Evolutionary conservation across 176 grass and related monocot genomes (phyloP), one percentile per base, ranked within the genome.

Genomic region (Puccinellia tenuiflora): DNA sequence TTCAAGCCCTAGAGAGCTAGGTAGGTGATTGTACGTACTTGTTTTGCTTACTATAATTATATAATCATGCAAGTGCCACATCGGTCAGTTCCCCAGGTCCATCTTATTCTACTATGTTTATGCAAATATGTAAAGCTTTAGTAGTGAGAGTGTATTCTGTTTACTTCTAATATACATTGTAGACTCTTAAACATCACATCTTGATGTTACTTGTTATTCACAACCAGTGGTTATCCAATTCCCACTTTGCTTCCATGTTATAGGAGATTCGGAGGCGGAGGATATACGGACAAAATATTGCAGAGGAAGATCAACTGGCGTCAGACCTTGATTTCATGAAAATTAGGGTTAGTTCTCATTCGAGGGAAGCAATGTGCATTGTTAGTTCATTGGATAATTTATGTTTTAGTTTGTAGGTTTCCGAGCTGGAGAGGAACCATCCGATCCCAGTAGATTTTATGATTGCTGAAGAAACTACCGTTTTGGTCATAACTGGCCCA

Each of bases 401-500:
- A 77, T 77, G 34, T 7, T 63, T 46, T 35, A 68, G 22, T 84
- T 78, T 87, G 16, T 31, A 94, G 92, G 81, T 94, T 89, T 89
- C 77, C 50, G 71, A 91, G 64, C 71, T 94, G 54, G 92, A 91
- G 83, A 91, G 85, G 39, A 77, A 65, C 16, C 73, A 57, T 50
- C 92, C 89, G 40, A 71, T 91, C 30, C 92, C 92, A 75, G 89
- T 94, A 45, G 89, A 94, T 85, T 94, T 94, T 85, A 87, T 87
- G 84, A 66, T 94, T 80, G 79, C 92, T 72, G 81, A 87, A 81
- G 90, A 87, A 87, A 94, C 89, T 83, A 78, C 81, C 57, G 89
- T 94, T 31, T 84, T 94, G 83, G 87, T 94, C 57, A 94, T 91
- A 85, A 94, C 92, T 89, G 92, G 89, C 43, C 92, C 92, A 78